Base-by-base conservation (phyloP, 2,329 filamentous ascomycete species). In the Xylaria sp. region DNA sequence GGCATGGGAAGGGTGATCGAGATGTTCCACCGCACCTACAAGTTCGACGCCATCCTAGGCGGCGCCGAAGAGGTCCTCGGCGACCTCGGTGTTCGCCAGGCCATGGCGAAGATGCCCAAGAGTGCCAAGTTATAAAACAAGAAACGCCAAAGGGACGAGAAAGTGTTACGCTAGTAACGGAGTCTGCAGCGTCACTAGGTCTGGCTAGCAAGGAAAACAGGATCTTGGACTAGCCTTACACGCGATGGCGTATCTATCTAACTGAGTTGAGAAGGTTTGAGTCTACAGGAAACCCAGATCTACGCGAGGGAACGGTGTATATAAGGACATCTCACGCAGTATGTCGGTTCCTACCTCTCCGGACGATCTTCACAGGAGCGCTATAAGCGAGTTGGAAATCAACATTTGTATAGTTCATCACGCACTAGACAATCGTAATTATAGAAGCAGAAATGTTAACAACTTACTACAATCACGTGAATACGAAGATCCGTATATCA, bases 1-100 rank as follows among this genome's bases (percentile, higher is more conserved):
- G 93, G 93, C 17, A 97, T 97, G 93, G 93, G 93, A 56, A 86
- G 87, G 60, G 85, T 93, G 36, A 89, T 97, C 69, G 93, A 97
- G 82, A 91, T 92, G 85, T 96, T 96, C 82, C 88, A 95, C 79
- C 85, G 92, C 55, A 93, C 90, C 1, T 93, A 94, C 81, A 96
- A 96, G 82, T 96, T 92, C 65, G 90, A 93, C 78, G 86, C 90
- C 24, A 92, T 93, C 66, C 80, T 95, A 30, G 93, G 93, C 66
- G 93, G 93, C 11, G 91, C 92, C 0, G 93, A 97, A 80, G 93
- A 97, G 82, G 90, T 97, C 68, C 78, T 97, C 67, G 91, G 87
- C 4, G 93, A 97, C 81, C 79, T 97, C 62, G 93, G 93, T 8
- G 93, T 97, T 1, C 85, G 93, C 71, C 93, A 97, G 81, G 93